Conservation (phyloP, 345 rosid species). For the Ceriops zippeliana region DNA sequence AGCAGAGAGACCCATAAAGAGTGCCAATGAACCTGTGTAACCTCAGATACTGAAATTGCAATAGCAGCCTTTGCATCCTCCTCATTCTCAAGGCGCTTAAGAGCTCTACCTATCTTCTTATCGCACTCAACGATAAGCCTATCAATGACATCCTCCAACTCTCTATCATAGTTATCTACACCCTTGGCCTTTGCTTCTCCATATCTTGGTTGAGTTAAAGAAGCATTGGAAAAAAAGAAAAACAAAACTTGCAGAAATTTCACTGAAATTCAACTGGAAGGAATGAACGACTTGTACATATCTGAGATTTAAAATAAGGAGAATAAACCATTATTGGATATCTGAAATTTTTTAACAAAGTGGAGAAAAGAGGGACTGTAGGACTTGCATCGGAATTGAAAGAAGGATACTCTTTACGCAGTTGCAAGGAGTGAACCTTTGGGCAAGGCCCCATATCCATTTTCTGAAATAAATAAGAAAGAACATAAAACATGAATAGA, state of each 20-base stretch:
- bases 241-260: neutral
- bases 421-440: constrained; percentile 93
- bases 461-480: constrained; percentile 48
- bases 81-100: constrained; percentile 98
- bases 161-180: constrained; percentile 77
- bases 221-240: neutral
- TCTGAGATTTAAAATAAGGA: too few relatives aligned
- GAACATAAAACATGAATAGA: neutral
- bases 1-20: neutral
- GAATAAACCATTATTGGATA: too few relatives aligned
- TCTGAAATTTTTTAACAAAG: neutral
- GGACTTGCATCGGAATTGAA: too few relatives aligned
- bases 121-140: constrained; percentile 96
- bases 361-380: neutral
- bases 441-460: constrained; percentile 99
- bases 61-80: constrained; percentile 99
- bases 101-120: constrained; percentile 91
- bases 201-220: constrained; percentile 43
- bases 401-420: constrained; percentile 92
- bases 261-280: neutral
- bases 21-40: constrained; percentile 65
- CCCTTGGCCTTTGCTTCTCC: constrained; percentile 87
- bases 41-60: constrained; percentile 95
- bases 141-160: constrained; percentile 93
- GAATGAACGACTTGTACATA: too few relatives aligned